A percentile compares a stretch with the other conserved stretches of the same genome.
These are phyloP conservation scores for Cladosporium cucumerinum DNA, from an alignment of 2,329 filamentous ascomycete genomes.

Conservation along the genomic window DNA sequence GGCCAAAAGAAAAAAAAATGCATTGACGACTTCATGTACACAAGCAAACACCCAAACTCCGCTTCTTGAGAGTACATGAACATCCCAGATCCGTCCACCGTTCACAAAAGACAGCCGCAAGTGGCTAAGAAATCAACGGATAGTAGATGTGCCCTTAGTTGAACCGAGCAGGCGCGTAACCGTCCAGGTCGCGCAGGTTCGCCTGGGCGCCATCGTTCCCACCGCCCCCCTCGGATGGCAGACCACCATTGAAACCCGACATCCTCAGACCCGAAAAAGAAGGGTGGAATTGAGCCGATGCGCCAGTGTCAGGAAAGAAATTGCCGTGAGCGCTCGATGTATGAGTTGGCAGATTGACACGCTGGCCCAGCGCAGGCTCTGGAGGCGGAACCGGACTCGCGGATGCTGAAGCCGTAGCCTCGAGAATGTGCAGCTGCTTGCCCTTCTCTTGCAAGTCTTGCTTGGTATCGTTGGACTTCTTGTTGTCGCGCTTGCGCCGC, in stretches of 20 bases:
- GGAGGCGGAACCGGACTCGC: not conserved
- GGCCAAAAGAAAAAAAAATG: not conserved
- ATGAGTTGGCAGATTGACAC: not conserved
- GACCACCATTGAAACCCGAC: not conserved
- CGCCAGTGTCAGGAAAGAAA: not conserved
- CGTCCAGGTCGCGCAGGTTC: not conserved
- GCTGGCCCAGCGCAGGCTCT: not conserved
- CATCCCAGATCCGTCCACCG: not conserved
- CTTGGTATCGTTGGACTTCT: slow-evolving; percentile 17
- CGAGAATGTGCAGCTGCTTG: slow-evolving; percentile 14
- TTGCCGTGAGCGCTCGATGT: not conserved
- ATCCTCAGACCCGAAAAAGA: not conserved
- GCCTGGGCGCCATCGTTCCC: not conserved
- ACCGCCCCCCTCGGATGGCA: not conserved
- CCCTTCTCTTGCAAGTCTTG: slow-evolving; percentile 16
- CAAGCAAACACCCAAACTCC: not conserved
- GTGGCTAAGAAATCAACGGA: not conserved
- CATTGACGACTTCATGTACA: not conserved
- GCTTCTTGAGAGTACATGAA: not conserved
- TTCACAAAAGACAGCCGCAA: not conserved
- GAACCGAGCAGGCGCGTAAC: not conserved
- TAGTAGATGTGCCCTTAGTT: not conserved
- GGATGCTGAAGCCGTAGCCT: not conserved
- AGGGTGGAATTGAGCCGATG: not conserved
- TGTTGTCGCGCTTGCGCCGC: slow-evolving; percentile 16